Evolutionary conservation across 305 asterid species (phyloP), one percentile per base, ranked within the genome.

Genomic region (Rubia occidens): DNA sequence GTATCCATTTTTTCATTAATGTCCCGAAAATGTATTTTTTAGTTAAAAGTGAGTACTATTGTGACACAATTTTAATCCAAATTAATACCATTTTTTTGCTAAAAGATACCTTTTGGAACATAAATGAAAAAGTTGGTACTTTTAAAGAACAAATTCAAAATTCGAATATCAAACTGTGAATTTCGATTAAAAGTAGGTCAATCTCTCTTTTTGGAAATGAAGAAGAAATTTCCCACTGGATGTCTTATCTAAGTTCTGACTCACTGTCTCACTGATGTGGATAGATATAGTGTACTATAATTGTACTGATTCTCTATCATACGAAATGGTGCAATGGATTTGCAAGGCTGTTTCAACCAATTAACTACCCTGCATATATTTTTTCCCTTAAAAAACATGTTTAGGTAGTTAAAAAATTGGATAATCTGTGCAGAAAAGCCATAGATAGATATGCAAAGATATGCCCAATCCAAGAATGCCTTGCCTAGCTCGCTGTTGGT

Each of bases 401-500:
- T 53, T 26, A 24, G 68, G 43, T 29, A 64, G 55, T 24, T 32
- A 4, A 11, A 11, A 43, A 42, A 64, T 9, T 10, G 55, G 56
- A 42, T 64, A 45, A 29, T 15, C 58, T 40, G 3, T 47, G 45
- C 8, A 14, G 60, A 42, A 40, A 56, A 35, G 45, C 51, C 51
- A 26, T 3, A 39, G 42, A 3, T 60, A 11, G 17, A 0, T 35
- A 24, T 6, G 8, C 26, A 1, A 5, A 49, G 2, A 17, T 20
- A 4, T 5, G 58, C 10, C 37, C 11, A 9, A 11, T 67, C 47
- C 71, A 49, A 43, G 64, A 55, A 77, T 84, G 89, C 78, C 80
- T 69, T 63, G 68, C 71, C 72, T 86, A 13, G 78, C 80, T 58
- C 75, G 75, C 21, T 85, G 82, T 74, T 85, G 95, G 95, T 60